Evolutionary conservation across 179 eudicot genomes (phyloP), one percentile per base, ranked within the genome.

Genomic region (Amaranthus tricolor): DNA sequence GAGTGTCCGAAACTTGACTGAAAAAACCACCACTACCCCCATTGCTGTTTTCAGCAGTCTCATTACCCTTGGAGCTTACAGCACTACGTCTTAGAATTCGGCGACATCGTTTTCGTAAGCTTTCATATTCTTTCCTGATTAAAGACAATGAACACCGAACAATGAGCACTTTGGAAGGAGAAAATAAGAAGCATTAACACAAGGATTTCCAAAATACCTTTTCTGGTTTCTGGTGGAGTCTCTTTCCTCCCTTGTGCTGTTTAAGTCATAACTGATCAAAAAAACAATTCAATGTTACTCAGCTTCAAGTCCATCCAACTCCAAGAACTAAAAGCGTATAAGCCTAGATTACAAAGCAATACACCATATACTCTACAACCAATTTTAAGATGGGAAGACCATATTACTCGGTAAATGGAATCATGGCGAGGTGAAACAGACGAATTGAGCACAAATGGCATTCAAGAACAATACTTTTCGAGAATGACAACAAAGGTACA

Each of bases 191-290:
- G 14, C 66, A 61, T 4, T 0, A 24, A 66, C n/a, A 60, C 58
- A 47, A 43, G 40, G 10, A 10, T 20, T 13, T 71, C 59, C 53
- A 62, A 62, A 73, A 21, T 85, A 88, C 94, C 91, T 85, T 81
- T 83, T 86, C 63, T 79, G 74, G 12, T 61, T 72, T 82, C 79
- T 79, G 31, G 81, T 72, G 31, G 73, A 7, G 51, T 77, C 84
- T 65, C 94, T 86, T 68, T 88, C 91, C 70, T 83, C 88, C 67
- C 81, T 82, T 6, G 91, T 79, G 58, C 91, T 89, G 54, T 79
- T 81, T 75, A 89, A 56, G 47, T 88, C 86, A 78, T 88, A 89
- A 63, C 94, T 89, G 88, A n/a, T 64, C 66, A 58, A 50, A 76
- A 17, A 21, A 19, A 62, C 65, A 45, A 43, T 14, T 54, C 7